phyloP scores from a whole-genome alignment of 176 grass and related monocot genomes.

The Zea luxurians region DNA sequence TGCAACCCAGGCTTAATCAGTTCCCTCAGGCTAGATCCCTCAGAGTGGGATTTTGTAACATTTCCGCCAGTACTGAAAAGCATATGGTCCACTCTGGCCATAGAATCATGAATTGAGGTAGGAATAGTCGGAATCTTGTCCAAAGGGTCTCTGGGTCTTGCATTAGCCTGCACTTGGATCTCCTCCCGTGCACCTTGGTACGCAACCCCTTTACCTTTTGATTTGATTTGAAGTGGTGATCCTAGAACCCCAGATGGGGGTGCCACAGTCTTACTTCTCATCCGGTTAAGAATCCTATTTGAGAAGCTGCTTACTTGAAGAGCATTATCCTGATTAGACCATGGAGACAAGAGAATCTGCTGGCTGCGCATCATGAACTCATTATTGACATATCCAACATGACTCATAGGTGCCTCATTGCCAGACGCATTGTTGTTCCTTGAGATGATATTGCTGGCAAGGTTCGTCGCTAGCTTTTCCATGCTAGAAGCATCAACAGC shows the following conservation, averaged over 20 bases:
- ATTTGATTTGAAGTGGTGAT: slow-evolving; percentile 48
- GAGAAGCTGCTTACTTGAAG: slow-evolving; percentile 42
- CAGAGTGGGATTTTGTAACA: slow-evolving; percentile 34
- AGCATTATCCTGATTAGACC: slow-evolving; percentile 42
- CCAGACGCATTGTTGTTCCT: slow-evolving; percentile 16
- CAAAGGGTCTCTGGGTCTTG: slow-evolving; percentile 46
- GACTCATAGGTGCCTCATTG: slow-evolving; percentile 28
- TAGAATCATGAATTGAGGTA: slow-evolving; percentile 34
- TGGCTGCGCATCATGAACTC: slow-evolving; percentile 42
- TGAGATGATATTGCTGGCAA: slow-evolving; percentile 8
- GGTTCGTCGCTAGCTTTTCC: neutral
- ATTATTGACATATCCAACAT: slow-evolving; percentile 34
- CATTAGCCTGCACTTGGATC: slow-evolving; percentile 41
- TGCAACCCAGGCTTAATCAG: slow-evolving; percentile 55
- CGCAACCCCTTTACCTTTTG: slow-evolving; percentile 76
- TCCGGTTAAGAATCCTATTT: slow-evolving; percentile 47
- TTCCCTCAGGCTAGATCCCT: slow-evolving; percentile 71
- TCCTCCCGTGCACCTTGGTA: slow-evolving; percentile 45
- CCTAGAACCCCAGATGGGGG: slow-evolving; percentile 40
- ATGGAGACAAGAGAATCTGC: slow-evolving; percentile 28
- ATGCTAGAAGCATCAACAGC: slow-evolving; percentile 24
- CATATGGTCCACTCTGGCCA: slow-evolving; percentile 39
- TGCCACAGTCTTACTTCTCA: slow-evolving; percentile 47
- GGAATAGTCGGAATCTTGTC: slow-evolving; percentile 48
- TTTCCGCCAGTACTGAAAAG: slow-evolving; percentile 37